phyloP scores from a whole-genome alignment of 768 basidiomycete species.

The Mycena metata region DNA sequence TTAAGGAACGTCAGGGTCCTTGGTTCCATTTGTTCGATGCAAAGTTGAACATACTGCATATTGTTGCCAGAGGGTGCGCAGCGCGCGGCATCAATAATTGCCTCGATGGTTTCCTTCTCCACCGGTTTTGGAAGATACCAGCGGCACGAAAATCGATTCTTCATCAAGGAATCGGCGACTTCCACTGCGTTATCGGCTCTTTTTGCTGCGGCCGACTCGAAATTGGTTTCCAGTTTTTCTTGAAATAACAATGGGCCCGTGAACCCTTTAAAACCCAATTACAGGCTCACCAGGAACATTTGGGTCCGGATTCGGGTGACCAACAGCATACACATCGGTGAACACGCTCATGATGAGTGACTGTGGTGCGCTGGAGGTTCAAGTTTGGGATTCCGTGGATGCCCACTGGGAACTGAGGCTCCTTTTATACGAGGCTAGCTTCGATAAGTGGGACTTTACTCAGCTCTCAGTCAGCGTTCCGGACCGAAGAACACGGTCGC shows the following conservation, averaged over 20 bases:
- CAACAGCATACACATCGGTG: conserved; percentile 26
- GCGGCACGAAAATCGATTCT: conserved; percentile 38
- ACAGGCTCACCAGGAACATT: conserved; percentile 12
- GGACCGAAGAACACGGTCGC: too few relatives aligned
- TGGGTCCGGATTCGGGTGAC: conserved; percentile 25
- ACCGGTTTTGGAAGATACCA: conserved; percentile 32
- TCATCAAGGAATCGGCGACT: conserved; percentile 30
- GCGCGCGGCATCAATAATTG: conserved; percentile 35
- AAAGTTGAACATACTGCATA: conserved; percentile 30
- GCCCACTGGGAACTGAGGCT: not conserved
- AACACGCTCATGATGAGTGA: conserved; percentile 27
- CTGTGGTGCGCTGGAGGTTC: not conserved
- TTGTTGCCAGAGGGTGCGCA: conserved; percentile 35
- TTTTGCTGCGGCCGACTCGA: conserved; percentile 15
- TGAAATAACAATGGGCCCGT: not conserved
- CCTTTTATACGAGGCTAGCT: too few relatives aligned
- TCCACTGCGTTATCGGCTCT: conserved; percentile 8
- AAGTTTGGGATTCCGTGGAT: not conserved
- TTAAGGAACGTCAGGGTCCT: not conserved
- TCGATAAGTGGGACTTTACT: too few relatives aligned
- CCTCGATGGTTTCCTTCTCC: conserved; percentile 28
- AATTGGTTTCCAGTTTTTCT: conserved; percentile 7
- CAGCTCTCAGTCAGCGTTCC: too few relatives aligned
- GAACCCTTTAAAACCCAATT: not conserved
- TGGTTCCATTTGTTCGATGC: too few relatives aligned